phyloP scores from a whole-genome alignment of 192 early-diverging fungal species.

The Coemansia sp. region DNA sequence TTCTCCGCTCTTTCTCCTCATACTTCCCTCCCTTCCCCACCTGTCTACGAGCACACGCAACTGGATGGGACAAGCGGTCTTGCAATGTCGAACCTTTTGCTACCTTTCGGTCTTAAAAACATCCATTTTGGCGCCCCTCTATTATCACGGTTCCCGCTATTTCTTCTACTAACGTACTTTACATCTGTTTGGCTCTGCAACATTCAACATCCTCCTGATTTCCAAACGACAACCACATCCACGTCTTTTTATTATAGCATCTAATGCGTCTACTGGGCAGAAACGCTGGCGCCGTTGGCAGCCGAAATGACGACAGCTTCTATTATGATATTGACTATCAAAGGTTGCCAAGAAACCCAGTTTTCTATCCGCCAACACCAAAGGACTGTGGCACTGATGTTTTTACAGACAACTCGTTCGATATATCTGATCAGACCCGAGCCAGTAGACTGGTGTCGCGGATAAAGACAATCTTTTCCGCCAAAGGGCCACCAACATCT shows the following conservation, averaged over 20 bases:
- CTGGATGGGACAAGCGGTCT: not conserved
- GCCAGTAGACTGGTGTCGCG: slow-evolving; percentile 29
- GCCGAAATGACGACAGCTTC: not conserved
- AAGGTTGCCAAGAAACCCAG: slow-evolving; percentile 42
- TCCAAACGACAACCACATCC: not conserved
- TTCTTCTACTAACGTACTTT: not conserved
- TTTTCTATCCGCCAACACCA: slow-evolving; percentile 50
- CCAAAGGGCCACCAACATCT: slow-evolving; percentile 11
- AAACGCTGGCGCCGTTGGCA: slow-evolving; percentile 1
- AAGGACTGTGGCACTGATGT: slow-evolving; percentile 5
- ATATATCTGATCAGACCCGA: slow-evolving; percentile 7
- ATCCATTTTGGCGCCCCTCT: not conserved
- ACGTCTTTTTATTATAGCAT: not conserved
- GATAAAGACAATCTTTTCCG: slow-evolving; percentile 33
- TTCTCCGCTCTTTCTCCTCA: slow-evolving; percentile 19
- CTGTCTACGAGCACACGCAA: not conserved
- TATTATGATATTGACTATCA: not conserved
- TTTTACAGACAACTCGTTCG: slow-evolving; percentile 3
- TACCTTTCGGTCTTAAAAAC: not conserved
- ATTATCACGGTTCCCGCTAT: not conserved
- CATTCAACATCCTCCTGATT: not conserved
- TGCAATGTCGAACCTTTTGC: not conserved
- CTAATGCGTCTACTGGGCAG: slow-evolving; percentile 32
- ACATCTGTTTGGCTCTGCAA: not conserved
- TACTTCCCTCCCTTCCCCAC: slow-evolving; percentile 9